These are phyloP conservation scores for Nymphaea thermarum DNA, from an alignment of 164 flowering plant genomes.

Conservation along the genomic window DNA sequence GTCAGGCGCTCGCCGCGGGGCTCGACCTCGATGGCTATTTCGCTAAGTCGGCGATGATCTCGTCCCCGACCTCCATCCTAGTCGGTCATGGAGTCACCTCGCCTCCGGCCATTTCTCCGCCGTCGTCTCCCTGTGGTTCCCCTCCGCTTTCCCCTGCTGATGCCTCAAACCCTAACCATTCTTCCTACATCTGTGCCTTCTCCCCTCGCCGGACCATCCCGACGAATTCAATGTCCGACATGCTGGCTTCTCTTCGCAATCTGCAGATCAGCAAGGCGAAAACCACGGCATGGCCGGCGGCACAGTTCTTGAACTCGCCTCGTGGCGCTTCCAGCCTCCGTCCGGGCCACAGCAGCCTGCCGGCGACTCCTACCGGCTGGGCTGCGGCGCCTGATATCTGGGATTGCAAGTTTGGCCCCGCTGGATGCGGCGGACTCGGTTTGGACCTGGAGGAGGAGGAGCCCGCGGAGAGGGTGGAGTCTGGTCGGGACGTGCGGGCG, in stretches of 20 bases:
- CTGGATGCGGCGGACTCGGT: slow-evolving; percentile 3
- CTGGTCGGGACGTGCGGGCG: slow-evolving; percentile 57
- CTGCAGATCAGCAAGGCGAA: slow-evolving; percentile 50
- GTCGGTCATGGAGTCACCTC: background rate
- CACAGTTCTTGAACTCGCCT: slow-evolving; percentile 27
- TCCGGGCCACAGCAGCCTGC: slow-evolving; percentile 47
- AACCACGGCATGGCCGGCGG: slow-evolving; percentile 13
- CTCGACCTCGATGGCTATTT: slow-evolving; percentile 6
- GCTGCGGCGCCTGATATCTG: slow-evolving; percentile 8
- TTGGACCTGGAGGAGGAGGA: slow-evolving; percentile 29
- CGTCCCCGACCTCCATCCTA: slow-evolving; percentile 24
- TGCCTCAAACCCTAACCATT: slow-evolving; percentile 17
- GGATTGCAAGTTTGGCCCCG: background rate
- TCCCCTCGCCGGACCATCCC: slow-evolving; percentile 8
- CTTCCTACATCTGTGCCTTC: slow-evolving; percentile 24
- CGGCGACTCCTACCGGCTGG: slow-evolving; percentile 48
- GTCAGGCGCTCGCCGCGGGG: slow-evolving; percentile 22
- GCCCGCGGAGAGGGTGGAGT: slow-evolving; percentile 68
- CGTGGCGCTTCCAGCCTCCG: slow-evolving; percentile 19
- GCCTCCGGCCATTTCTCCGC: slow-evolving; percentile 21
- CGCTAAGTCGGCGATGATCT: slow-evolving; percentile 5
- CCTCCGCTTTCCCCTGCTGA: slow-evolving; percentile 20
- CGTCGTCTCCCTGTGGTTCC: slow-evolving; percentile 32
- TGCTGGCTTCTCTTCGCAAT: slow-evolving; percentile 39
- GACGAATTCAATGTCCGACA: slow-evolving; percentile 31